These are phyloP conservation scores for Sechiopsis laciniata DNA, from an alignment of 306 rosid species.

Conservation along the genomic window DNA sequence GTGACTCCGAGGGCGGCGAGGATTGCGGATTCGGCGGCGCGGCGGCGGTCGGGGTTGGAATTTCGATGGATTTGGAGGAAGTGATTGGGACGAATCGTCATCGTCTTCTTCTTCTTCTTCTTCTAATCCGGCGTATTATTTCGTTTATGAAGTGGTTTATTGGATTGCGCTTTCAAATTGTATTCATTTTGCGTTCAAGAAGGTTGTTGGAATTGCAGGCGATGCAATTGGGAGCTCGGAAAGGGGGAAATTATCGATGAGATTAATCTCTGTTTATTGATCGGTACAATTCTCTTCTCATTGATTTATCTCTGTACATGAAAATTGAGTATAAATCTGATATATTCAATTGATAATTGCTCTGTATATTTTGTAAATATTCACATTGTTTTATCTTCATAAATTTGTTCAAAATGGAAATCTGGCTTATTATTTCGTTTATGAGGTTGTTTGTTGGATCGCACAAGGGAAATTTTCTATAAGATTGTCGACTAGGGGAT, in stretches of 20 bases:
- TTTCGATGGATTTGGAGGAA: conserved; percentile 56
- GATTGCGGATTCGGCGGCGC: conserved; percentile 37
- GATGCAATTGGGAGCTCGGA: conserved; percentile 54
- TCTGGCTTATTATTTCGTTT: too few relatives aligned
- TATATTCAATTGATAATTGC: not conserved
- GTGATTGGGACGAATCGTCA: conserved; percentile 49
- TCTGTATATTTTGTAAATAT: conserved; percentile 18
- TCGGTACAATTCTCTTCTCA: conserved; percentile 2
- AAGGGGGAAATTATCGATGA: conserved; percentile 57
- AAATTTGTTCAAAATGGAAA: too few relatives aligned
- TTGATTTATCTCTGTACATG: not conserved
- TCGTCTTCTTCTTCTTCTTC: conserved; percentile 37
- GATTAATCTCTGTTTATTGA: conserved; percentile 57
- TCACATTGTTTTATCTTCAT: conserved; percentile 9
- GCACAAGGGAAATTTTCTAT: too few relatives aligned
- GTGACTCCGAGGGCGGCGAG: conserved; percentile 40
- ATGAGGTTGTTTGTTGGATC: too few relatives aligned
- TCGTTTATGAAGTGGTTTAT: conserved; percentile 71
- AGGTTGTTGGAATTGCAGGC: conserved; percentile 44
- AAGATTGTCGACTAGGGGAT: too few relatives aligned
- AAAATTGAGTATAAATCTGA: not conserved
- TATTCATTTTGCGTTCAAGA: conserved; percentile 75
- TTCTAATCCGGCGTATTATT: conserved; percentile 80
- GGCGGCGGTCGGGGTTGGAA: conserved; percentile 71
- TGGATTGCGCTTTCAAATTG: conserved; percentile 86